These are phyloP conservation scores for Colletotrichum lupini DNA, from an alignment of 2,329 filamentous ascomycete genomes.

Conservation along the genomic window DNA sequence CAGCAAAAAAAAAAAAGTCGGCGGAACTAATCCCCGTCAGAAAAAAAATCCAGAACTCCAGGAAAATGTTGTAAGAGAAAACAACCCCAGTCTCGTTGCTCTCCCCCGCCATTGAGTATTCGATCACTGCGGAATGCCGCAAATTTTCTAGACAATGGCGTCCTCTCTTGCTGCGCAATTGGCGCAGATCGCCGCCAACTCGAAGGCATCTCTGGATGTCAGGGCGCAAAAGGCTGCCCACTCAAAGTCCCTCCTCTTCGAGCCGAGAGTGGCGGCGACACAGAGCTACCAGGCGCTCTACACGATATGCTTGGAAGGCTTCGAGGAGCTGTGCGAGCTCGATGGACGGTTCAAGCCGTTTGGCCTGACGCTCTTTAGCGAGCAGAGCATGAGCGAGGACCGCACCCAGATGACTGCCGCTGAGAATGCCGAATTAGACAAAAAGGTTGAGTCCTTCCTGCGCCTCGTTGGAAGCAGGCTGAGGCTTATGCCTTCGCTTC, in stretches of 20 bases:
- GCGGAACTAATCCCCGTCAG: slow-evolving; percentile 40
- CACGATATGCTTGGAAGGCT: slow-evolving; percentile 87
- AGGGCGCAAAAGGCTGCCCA: slow-evolving; percentile 93
- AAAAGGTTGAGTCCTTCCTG: slow-evolving; percentile 83
- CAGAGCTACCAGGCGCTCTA: slow-evolving; percentile 94
- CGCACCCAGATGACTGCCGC: slow-evolving; percentile 82
- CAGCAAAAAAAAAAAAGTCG: slow-evolving; percentile 30
- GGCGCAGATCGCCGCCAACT: slow-evolving; percentile 89
- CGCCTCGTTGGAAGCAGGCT: slow-evolving; percentile 81
- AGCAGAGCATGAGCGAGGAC: slow-evolving; percentile 91
- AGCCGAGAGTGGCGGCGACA: slow-evolving; percentile 82
- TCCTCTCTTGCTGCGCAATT: slow-evolving; percentile 93
- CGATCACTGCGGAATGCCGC: slow-evolving; percentile 35
- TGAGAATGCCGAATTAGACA: slow-evolving; percentile 86
- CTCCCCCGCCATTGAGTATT: slow-evolving; percentile 35
- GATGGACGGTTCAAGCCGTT: slow-evolving; percentile 84
- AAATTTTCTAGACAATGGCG: slow-evolving; percentile 67
- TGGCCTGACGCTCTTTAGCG: slow-evolving; percentile 85
- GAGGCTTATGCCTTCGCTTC: slow-evolving; percentile 86
- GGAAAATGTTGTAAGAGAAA: slow-evolving; percentile 29
- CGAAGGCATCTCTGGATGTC: slow-evolving; percentile 89
- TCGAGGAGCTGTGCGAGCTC: slow-evolving; percentile 88
- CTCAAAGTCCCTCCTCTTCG: slow-evolving; percentile 95
- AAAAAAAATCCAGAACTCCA: slow-evolving; percentile 40
- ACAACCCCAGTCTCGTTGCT: slow-evolving; percentile 12